Percentiles rank a stretch among this genome's conserved stretches.
Conservation (phyloP, 768 basidiomycete genomes). For the Tricholoma bakamatsutake region DNA sequence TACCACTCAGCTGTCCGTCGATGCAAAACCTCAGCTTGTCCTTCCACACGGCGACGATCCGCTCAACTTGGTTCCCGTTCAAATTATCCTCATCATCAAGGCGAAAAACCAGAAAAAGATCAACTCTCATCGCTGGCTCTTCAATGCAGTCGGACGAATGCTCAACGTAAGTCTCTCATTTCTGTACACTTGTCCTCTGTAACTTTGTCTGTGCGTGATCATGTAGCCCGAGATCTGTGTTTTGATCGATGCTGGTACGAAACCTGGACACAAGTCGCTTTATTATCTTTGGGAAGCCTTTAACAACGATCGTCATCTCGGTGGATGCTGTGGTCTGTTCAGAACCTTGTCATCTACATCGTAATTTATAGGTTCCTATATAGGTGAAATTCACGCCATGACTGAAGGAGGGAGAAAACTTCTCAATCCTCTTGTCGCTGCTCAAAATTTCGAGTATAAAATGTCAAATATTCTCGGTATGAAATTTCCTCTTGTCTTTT, state of each 20-base stretch:
- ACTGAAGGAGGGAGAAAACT: conserved; percentile 91
- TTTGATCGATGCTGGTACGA: conserved; percentile 92
- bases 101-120: conserved; percentile 98
- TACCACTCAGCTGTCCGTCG: conserved; percentile 93
- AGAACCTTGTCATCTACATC: neutral
- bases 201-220: too few species aligned
- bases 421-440: conserved; percentile 87
- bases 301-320: conserved; percentile 71
- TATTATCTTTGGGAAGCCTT: conserved; percentile 94
- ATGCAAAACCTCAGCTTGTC: conserved; percentile 84
- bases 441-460: conserved; percentile 97
- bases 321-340: conserved; percentile 65
- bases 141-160: conserved; percentile 82
- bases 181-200: too few species aligned
- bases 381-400: conserved; percentile 88
- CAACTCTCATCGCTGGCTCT: conserved; percentile 93
- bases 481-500: conserved; percentile 53
- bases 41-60: conserved; percentile 85
- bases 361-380: conserved; percentile 22
- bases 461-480: conserved; percentile 93
- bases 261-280: conserved; percentile 93
- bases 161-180: conserved; percentile 57
- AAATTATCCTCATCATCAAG: conserved; percentile 86
- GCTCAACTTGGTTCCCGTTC: conserved; percentile 89
- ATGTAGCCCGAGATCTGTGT: conserved; percentile 92